Percentiles rank a stretch among this genome's conserved stretches.
phyloP scores from a whole-genome alignment of 768 basidiomycete genomes.

The Tylopilus intermedius region DNA sequence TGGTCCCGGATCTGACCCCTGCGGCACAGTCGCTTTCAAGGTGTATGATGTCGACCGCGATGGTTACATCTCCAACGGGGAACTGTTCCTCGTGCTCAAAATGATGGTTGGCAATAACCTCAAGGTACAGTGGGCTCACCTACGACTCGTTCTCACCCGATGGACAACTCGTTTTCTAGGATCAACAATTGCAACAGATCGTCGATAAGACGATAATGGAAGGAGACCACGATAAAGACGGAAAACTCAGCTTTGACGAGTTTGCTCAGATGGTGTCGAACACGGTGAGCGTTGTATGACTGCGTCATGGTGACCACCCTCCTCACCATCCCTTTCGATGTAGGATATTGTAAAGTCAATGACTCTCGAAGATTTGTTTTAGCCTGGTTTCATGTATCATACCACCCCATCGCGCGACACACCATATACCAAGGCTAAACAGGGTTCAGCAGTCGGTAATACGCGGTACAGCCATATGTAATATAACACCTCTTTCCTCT shows the following conservation, averaged over 20 bases:
- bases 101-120: constrained; percentile 99
- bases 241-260: constrained; percentile 95
- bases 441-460: constrained; percentile 6
- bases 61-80: constrained; percentile 96
- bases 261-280: constrained; percentile 96
- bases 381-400: constrained; percentile 14
- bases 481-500: constrained; percentile 1
- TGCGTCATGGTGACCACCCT: not conserved
- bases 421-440: constrained; percentile 16
- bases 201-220: constrained; percentile 99
- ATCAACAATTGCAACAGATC: constrained; percentile 97
- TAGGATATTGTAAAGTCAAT: constrained; percentile 99
- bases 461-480: constrained; percentile 21
- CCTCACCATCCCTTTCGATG: constrained; percentile 7
- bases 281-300: constrained; percentile 54
- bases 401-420: constrained; percentile 14
- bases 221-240: constrained; percentile 96
- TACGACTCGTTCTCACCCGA: not conserved
- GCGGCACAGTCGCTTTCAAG: constrained; percentile 89
- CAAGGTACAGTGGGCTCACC: constrained; percentile 52
- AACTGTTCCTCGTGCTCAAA: constrained; percentile 96
- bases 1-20: not conserved
- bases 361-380: constrained; percentile 94
- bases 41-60: constrained; percentile 99
- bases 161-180: constrained; percentile 41